Evolutionary conservation across 2,329 filamentous ascomycete species (phyloP), one percentile per base, ranked within the genome.

Genomic region (Fonsecaea erecta): DNA sequence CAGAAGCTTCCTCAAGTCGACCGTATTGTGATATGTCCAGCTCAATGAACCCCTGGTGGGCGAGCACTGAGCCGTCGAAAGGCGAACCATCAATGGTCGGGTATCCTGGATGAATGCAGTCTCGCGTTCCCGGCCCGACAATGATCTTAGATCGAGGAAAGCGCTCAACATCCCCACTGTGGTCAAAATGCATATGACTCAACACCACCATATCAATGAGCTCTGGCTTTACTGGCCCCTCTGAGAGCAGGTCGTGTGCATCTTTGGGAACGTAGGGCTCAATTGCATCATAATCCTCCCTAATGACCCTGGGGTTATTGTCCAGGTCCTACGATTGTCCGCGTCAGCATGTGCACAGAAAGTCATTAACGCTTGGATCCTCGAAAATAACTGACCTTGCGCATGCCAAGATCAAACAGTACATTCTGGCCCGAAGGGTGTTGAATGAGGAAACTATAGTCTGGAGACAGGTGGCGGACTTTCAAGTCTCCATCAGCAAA

Each of bases 121-220:
- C 53, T 26, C 60, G 73, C 1, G 77, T 65, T 0, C 84, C 84
- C 0, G 83, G 80, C 0, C 84, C 85, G 2, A 86, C 83, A 28
- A 86, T 68, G 0, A 86, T 69, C 11, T 80, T 76, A 0, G 82
- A 83, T 0, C 68, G 73, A 1, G 82, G 81, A 53, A 86, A 86
- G 0, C 72, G 74, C 0, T 79, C 77, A 0, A 80, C 77, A 61
- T 85, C 80, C 0, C 84, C 85, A 9, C 79, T 80, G 62, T 86
- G 84, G 69, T 86, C 67, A 30, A 67, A 69, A 59, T 69, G 67
- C 43, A 71, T 70, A 55, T 76, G 75, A 66, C 73, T 69, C 66
- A 70, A 72, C 26, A 74, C 71, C 6, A 76, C 71, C 0, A 64
- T 68, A 26, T 75, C 67, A n/a, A 75, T 68, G 1, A 71, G 70